A percentile compares a stretch with the other conserved stretches of the same genome.
Conservation (phyloP, 495 filamentous ascomycete genomes). For the Aspergillus steynii region DNA sequence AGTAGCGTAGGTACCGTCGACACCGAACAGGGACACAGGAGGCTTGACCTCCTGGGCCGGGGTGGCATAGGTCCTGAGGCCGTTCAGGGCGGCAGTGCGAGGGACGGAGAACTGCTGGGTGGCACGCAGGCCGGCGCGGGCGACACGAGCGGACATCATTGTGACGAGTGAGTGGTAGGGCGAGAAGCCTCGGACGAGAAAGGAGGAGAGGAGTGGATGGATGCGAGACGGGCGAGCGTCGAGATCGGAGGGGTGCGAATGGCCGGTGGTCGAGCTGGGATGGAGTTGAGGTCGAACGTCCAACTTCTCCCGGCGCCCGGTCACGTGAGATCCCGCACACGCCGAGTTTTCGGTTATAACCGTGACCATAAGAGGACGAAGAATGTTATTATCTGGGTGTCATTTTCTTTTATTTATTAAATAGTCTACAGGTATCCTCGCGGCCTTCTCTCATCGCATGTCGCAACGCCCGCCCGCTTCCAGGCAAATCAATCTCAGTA, state of each 20-base stretch:
- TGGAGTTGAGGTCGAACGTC: constrained; percentile 35
- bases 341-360: constrained; percentile 27
- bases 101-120: constrained; percentile 48
- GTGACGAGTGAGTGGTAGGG: constrained; percentile 25
- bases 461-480: not conserved
- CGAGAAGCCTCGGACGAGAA: constrained; percentile 1
- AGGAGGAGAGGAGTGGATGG: constrained; percentile 17
- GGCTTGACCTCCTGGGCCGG: constrained; percentile 72
- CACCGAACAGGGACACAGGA: constrained; percentile 86
- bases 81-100: constrained; percentile 46
- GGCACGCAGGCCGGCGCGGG: constrained; percentile 52
- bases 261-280: constrained; percentile 16
- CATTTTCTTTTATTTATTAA: no score
- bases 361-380: not conserved
- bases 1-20: constrained; percentile 97
- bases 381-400: no score
- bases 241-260: constrained; percentile 20
- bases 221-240: constrained; percentile 32
- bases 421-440: not conserved
- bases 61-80: constrained; percentile 72
- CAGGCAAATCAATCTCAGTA: not conserved
- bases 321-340: constrained; percentile 40
- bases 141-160: constrained; percentile 49
- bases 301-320: constrained; percentile 40
- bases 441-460: not conserved